Evolutionary conservation across 805 yeast genomes (phyloP).

Genomic region (Candida ponderosae): DNA sequence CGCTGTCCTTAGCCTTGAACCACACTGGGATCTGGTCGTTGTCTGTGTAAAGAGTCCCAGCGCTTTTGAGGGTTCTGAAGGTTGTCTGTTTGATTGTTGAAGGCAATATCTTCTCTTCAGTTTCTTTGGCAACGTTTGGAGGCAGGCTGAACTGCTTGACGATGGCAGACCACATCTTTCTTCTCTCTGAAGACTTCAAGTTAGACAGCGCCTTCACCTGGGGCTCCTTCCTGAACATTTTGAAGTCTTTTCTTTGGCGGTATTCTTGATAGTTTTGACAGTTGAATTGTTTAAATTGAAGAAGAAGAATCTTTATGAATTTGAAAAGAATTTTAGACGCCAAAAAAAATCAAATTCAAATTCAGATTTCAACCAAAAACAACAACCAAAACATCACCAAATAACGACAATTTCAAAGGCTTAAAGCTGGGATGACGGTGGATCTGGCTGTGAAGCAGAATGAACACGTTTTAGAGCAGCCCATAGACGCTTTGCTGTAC

Average conservation of each 20-base stretch:
- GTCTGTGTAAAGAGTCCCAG: slow-evolving; percentile 61
- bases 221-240: slow-evolving; percentile 49
- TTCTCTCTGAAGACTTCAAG: slow-evolving; percentile 74
- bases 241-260: slow-evolving; percentile 5
- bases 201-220: slow-evolving; percentile 65
- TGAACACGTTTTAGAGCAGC: neutral
- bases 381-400: too few species aligned
- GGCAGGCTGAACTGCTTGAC: slow-evolving; percentile 34
- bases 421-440: too few species aligned
- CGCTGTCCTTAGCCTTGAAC: slow-evolving; percentile 53
- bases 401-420: too few species aligned
- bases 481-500: slow-evolving; percentile 9
- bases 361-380: too few species aligned
- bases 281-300: too few species aligned
- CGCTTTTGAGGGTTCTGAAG: slow-evolving; percentile 33
- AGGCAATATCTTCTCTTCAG: slow-evolving; percentile 16
- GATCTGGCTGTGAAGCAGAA: too few species aligned
- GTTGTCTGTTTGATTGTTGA: slow-evolving; percentile 47
- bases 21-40: slow-evolving; percentile 62
- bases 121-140: slow-evolving; percentile 19
- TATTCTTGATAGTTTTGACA: too few species aligned
- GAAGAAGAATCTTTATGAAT: too few species aligned
- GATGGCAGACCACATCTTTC: slow-evolving; percentile 39
- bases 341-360: neutral
- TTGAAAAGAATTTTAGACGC: too few species aligned